A percentile compares a stretch with the other conserved stretches of the same genome.
Evolutionary conservation across 768 basidiomycete species (phyloP).

Genomic region (Panaeolus cyanescens): DNA sequence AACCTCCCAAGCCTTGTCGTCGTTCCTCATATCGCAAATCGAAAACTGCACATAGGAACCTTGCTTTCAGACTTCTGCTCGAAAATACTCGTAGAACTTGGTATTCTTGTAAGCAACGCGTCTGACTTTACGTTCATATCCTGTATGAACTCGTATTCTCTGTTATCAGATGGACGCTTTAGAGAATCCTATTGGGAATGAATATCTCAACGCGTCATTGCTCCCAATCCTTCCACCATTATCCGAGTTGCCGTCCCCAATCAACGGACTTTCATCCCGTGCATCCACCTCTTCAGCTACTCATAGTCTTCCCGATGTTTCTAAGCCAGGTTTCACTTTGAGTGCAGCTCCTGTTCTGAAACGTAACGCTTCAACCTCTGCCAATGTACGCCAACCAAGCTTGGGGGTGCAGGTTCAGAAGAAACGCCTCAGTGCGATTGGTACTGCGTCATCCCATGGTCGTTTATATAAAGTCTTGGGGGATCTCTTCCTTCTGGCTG

Average conservation of each 20-base stretch:
- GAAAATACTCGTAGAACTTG: constrained; percentile 83
- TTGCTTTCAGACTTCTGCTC: constrained; percentile 89
- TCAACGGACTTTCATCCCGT: constrained; percentile 50
- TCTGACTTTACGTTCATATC: background rate
- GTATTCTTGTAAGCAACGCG: constrained; percentile 65
- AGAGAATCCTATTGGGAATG: constrained; percentile 84
- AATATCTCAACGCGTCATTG: constrained; percentile 73
- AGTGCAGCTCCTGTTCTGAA: constrained; percentile 44
- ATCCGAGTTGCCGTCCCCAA: constrained; percentile 59
- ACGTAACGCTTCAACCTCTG: constrained; percentile 53
- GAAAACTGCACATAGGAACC: constrained; percentile 85
- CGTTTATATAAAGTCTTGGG: constrained; percentile 86
- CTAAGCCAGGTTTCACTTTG: constrained; percentile 35
- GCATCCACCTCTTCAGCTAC: constrained; percentile 48
- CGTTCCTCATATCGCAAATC: constrained; percentile 88
- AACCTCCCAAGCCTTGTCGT: constrained; percentile 66
- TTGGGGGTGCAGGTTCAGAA: constrained; percentile 48
- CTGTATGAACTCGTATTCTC: background rate
- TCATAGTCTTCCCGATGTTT: constrained; percentile 60
- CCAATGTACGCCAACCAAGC: constrained; percentile 53
- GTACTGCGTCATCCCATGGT: constrained; percentile 78
- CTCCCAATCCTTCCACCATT: constrained; percentile 64
- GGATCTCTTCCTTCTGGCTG: constrained; percentile 86
- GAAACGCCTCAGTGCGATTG: constrained; percentile 65
- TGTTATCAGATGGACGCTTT: constrained; percentile 64